Percentiles rank a stretch among this genome's conserved stretches.
These are phyloP conservation scores for Daldinia eschscholtzii DNA, from an alignment of 2,329 filamentous ascomycete genomes.

Conservation along the genomic window DNA sequence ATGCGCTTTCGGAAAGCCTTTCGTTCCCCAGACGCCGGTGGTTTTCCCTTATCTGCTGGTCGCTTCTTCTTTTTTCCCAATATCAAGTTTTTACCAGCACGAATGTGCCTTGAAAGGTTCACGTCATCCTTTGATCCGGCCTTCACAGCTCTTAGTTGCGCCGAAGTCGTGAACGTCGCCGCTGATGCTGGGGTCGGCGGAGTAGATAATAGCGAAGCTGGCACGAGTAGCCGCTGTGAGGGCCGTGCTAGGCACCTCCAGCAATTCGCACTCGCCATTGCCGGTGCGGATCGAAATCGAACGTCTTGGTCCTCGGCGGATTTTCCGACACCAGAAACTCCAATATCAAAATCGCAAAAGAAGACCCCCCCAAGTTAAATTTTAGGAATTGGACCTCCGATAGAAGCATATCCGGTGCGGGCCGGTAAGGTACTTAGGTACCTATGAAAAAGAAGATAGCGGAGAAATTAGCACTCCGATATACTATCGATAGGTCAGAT, in stretches of 20 bases:
- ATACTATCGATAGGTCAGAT: conserved; percentile 43
- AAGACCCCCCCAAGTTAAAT: conserved; percentile 23
- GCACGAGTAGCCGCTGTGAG: conserved; percentile 48
- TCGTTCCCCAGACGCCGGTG: conserved; percentile 81
- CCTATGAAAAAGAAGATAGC: conserved; percentile 8
- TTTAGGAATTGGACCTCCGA: conserved; percentile 24
- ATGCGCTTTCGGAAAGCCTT: conserved; percentile 90
- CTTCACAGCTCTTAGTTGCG: conserved; percentile 30
- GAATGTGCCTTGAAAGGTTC: conserved; percentile 43
- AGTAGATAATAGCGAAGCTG: conserved; percentile 45
- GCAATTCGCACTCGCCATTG: conserved; percentile 70
- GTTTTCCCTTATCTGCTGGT: conserved; percentile 61
- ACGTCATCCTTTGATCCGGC: conserved; percentile 23
- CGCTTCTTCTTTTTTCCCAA: conserved; percentile 68
- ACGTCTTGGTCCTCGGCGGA: conserved; percentile 13
- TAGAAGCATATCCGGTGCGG: conserved; percentile 28
- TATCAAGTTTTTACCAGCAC: conserved; percentile 59
- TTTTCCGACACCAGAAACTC: conserved; percentile 20
- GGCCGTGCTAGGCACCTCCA: conserved; percentile 69
- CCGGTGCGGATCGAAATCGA: conserved; percentile 29
- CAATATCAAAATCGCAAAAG: conserved; percentile 28
- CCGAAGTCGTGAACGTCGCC: conserved; percentile 50
- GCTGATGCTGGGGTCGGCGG: conserved; percentile 53
- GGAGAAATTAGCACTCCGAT: conserved; percentile 43
- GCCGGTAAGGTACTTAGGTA: conserved; percentile 1